Base-by-base conservation (phyloP, 495 filamentous ascomycete species). In the Aspergillus biplanus region DNA sequence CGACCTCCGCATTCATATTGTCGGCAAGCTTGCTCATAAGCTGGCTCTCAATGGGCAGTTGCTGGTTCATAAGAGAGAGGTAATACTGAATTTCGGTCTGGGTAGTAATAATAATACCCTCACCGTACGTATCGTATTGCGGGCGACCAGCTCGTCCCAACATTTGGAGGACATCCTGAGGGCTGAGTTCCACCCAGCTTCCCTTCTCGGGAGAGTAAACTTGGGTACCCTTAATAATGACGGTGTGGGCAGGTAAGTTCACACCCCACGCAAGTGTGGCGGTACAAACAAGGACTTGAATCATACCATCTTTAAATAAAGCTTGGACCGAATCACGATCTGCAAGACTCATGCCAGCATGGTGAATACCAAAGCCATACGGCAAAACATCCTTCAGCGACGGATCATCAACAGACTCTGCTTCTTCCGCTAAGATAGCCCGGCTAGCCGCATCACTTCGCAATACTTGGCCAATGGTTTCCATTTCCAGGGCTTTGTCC, bases 141-240 rank as follows among this genome's bases (percentile, higher is more conserved):
- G 95, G 95, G 58, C 95, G 87, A 71, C 95, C 95, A 48, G 95
- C 95, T 79, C 95, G 92, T 67, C 95, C 95, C 66, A 99, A 87
- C 95, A 99, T 99, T 74, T 99, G 95, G 37, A 99, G 82, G 47
- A 98, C 94, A 76, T 99, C 95, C 70, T 99, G 95, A 11, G 96
- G 95, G 67, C 93, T 97, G 61, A 99, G 73, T 69, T 99, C 96
- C 15, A 99, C 96, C 93, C 95, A 99, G 72, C 91, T 93, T 78
- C 95, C 95, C 77, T 97, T 98, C 73, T 99, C 95, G 1, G 95
- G 96, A 5, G 96, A 98, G 73, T 99, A 99, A 44, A 98, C 89
- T 71, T 97, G 92, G 0, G 95, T 99, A 44, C 93, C 93, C 72
- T 97, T 97, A 77, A 97, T 97, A 73, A 97, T 93, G 65, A 97